Evolutionary conservation across 2,329 filamentous ascomycete species (phyloP).

Genomic region (Dactylellina sp.): DNA sequence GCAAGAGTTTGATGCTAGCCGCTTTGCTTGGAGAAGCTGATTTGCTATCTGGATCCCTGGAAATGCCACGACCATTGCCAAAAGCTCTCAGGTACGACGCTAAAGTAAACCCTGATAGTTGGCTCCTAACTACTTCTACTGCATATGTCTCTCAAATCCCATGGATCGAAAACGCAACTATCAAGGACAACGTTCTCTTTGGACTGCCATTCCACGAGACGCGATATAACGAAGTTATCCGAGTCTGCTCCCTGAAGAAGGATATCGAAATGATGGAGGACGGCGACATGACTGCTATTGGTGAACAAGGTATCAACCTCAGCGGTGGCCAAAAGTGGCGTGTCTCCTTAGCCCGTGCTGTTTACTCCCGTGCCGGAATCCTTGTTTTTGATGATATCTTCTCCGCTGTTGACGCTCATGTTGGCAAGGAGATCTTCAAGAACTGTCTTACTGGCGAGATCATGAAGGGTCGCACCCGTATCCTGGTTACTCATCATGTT

Average conservation of each 20-base stretch:
- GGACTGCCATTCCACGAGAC: slow-evolving; percentile 76
- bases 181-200: slow-evolving; percentile 82
- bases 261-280: slow-evolving; percentile 81
- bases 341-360: slow-evolving; percentile 80
- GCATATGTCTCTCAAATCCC: slow-evolving; percentile 83
- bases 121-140: slow-evolving; percentile 76
- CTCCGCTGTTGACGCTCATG: slow-evolving; percentile 83
- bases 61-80: slow-evolving; percentile 66
- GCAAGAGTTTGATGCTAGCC: slow-evolving; percentile 80
- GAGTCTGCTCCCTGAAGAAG: slow-evolving; percentile 78
- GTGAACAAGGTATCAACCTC: slow-evolving; percentile 84
- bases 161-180: slow-evolving; percentile 85
- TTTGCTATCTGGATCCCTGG: slow-evolving; percentile 73
- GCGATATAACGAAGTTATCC: slow-evolving; percentile 77
- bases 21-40: slow-evolving; percentile 81
- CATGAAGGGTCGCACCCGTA: slow-evolving; percentile 76
- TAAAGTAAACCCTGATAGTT: slow-evolving; percentile 72
- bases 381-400: slow-evolving; percentile 86
- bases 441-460: slow-evolving; percentile 79
- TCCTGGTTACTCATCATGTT: slow-evolving; percentile 84
- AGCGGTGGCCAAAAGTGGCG: slow-evolving; percentile 87
- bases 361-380: slow-evolving; percentile 82
- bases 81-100: slow-evolving; percentile 71
- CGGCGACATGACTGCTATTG: slow-evolving; percentile 83
- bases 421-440: slow-evolving; percentile 82